phyloP scores from a whole-genome alignment of 352 stramenopile species.

The Phytophthora sp. region DNA sequence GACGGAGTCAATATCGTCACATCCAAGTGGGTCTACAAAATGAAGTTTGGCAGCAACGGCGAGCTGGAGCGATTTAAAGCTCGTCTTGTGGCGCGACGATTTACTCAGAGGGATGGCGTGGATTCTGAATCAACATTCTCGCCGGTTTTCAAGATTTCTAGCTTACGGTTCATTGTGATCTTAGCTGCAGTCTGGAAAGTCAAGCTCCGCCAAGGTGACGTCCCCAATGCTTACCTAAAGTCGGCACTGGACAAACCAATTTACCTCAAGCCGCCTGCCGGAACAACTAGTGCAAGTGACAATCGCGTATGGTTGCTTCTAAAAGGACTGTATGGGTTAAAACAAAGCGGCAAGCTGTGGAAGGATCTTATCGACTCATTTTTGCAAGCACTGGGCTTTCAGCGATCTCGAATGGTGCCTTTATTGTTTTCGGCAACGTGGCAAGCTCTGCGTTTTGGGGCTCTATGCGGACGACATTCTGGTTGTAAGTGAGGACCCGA shows the following conservation, averaged over 20 bases:
- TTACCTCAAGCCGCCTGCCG: constrained; percentile 9
- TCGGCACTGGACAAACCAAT: constrained; percentile 21
- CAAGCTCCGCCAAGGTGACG: too few species aligned
- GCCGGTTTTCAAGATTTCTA: constrained; percentile 17
- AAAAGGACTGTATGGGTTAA: background rate
- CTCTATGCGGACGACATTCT: too few species aligned
- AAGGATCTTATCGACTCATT: constrained; percentile 20
- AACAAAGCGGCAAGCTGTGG: constrained; percentile 3
- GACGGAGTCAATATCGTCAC: too few species aligned
- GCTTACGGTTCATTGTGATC: constrained; percentile 16
- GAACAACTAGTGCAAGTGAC: background rate
- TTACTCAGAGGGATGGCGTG: constrained; percentile 8
- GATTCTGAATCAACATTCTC: constrained; percentile 12
- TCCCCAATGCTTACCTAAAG: constrained; percentile 23
- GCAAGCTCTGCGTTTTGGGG: background rate
- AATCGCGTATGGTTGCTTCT: background rate
- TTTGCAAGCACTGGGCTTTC: constrained; percentile 10
- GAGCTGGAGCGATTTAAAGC: constrained; percentile 10
- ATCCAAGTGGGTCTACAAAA: constrained; percentile 11
- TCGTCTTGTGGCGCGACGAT: constrained; percentile 2
- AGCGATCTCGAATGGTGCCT: background rate
- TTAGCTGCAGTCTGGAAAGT: constrained; percentile 1
- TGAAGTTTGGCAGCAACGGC: constrained; percentile 11
- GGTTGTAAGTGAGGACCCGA: background rate
- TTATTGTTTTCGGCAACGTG: background rate